phyloP scores from a whole-genome alignment of 179 eudicot genomes.

The Camellia oleifera region DNA sequence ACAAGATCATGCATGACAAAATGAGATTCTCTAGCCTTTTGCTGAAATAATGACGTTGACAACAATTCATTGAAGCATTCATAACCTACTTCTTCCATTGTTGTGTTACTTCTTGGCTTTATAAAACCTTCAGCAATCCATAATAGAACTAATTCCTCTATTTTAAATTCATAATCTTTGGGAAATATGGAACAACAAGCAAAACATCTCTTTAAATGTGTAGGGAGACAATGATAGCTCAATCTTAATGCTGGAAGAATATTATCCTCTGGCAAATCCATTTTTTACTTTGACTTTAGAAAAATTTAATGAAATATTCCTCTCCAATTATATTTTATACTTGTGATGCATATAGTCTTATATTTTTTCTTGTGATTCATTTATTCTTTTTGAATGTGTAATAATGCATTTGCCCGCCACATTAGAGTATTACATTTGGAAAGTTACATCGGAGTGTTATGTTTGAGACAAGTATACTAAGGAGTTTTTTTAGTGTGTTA shows the following conservation, averaged over 20 bases:
- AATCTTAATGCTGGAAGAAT: slow-evolving; percentile 23
- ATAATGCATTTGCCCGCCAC: too few relatives aligned
- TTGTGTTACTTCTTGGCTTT: neutral
- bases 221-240: slow-evolving; percentile 29
- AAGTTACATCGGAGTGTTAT: too few relatives aligned
- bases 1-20: slow-evolving; percentile 27
- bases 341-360: too few relatives aligned
- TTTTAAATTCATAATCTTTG: slow-evolving; percentile 11
- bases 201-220: slow-evolving; percentile 32
- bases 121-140: slow-evolving; percentile 10
- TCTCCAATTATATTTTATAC: too few relatives aligned
- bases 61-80: neutral
- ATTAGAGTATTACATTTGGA: too few relatives aligned
- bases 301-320: too few relatives aligned
- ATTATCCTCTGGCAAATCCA: slow-evolving; percentile 6
- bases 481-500: too few relatives aligned
- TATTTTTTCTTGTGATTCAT: too few relatives aligned
- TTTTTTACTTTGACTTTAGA: too few relatives aligned
- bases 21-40: neutral
- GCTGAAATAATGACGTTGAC: slow-evolving; percentile 1
- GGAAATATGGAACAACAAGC: slow-evolving; percentile 33
- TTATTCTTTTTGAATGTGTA: too few relatives aligned
- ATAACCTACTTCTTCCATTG: neutral
- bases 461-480: too few relatives aligned
- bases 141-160: neutral